A percentile compares a stretch with the other conserved stretches of the same genome.
These are phyloP conservation scores for Kodamaea arcana DNA, from an alignment of 1,139 yeast species.

Conservation along the genomic window DNA sequence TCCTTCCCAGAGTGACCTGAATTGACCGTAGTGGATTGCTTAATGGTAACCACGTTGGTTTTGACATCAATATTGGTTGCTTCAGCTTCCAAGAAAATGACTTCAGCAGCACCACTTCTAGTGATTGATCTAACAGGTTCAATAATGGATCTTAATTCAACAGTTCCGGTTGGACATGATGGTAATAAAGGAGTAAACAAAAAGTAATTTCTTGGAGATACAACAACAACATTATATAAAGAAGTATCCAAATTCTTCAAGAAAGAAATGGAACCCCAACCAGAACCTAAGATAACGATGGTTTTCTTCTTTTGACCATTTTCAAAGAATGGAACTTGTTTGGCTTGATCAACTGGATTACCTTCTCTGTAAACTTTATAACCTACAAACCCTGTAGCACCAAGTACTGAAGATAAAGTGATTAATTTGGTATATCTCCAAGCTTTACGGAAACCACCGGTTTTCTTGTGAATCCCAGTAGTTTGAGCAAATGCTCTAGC, in stretches of 20 bases:
- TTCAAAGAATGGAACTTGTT: slow-evolving; percentile 49
- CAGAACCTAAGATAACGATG: slow-evolving; percentile 84
- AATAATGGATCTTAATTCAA: slow-evolving; percentile 84
- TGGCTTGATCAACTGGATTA: slow-evolving; percentile 53
- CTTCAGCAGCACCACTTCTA: slow-evolving; percentile 66
- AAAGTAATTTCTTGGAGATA: slow-evolving; percentile 93
- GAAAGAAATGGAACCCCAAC: slow-evolving; percentile 88
- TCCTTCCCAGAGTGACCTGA: slow-evolving; percentile 54
- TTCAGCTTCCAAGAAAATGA: slow-evolving; percentile 85
- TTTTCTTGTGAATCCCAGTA: slow-evolving; percentile 9
- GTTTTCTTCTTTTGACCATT: slow-evolving; percentile 81
- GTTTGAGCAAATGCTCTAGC: slow-evolving; percentile 10
- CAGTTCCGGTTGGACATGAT: slow-evolving; percentile 89
- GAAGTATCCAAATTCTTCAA: slow-evolving; percentile 83
- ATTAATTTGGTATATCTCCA: slow-evolving; percentile 31
- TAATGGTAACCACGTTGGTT: slow-evolving; percentile 56
- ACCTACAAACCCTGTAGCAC: slow-evolving; percentile 45
- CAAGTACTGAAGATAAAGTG: slow-evolving; percentile 26
- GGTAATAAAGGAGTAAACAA: slow-evolving; percentile 92
- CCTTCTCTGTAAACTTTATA: slow-evolving; percentile 60
- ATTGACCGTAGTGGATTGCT: slow-evolving; percentile 49
- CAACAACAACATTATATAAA: slow-evolving; percentile 80
- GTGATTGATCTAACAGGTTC: slow-evolving; percentile 75
- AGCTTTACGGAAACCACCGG: slow-evolving; percentile 18
- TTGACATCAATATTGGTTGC: slow-evolving; percentile 78